These are phyloP conservation scores for Penicillium rolfsii DNA, from an alignment of 2,329 filamentous ascomycete species.

Conservation along the genomic window DNA sequence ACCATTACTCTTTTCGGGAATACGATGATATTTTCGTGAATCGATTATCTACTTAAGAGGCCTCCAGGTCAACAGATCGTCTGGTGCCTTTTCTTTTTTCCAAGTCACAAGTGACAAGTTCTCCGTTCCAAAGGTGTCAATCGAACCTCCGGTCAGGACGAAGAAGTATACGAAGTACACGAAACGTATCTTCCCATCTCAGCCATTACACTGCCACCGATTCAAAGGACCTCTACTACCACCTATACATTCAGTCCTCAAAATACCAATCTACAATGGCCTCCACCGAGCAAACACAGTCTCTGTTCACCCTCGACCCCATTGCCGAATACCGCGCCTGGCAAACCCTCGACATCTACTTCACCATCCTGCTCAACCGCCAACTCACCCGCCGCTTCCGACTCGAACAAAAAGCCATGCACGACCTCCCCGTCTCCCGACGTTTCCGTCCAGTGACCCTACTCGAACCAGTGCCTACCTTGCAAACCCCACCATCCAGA, in stretches of 20 bases:
- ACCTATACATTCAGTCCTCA: background rate
- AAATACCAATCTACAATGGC: background rate
- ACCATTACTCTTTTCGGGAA: background rate
- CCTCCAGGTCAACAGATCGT: background rate
- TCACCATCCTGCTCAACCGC: conserved; percentile 26
- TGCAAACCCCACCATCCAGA: conserved; percentile 12
- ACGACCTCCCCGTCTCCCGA: conserved; percentile 13
- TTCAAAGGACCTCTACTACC: background rate
- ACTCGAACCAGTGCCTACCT: conserved; percentile 23
- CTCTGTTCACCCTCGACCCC: conserved; percentile 19
- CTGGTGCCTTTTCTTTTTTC: background rate
- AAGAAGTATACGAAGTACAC: conserved; percentile 4
- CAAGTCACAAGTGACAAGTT: background rate
- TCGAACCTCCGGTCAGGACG: background rate
- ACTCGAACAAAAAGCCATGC: conserved; percentile 27
- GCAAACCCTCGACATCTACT: conserved; percentile 23
- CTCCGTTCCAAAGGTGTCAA: too few relatives aligned
- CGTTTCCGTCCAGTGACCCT: conserved; percentile 25
- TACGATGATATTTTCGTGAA: background rate
- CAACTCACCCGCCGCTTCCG: conserved; percentile 27
- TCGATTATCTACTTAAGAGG: background rate
- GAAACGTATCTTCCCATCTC: background rate
- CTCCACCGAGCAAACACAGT: background rate
- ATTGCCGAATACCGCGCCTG: conserved; percentile 28
- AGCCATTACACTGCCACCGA: background rate